Evolutionary conservation across 805 yeast species (phyloP), one percentile per base, ranked within the genome.

Genomic region (Helenozyma baotianmanensis): DNA sequence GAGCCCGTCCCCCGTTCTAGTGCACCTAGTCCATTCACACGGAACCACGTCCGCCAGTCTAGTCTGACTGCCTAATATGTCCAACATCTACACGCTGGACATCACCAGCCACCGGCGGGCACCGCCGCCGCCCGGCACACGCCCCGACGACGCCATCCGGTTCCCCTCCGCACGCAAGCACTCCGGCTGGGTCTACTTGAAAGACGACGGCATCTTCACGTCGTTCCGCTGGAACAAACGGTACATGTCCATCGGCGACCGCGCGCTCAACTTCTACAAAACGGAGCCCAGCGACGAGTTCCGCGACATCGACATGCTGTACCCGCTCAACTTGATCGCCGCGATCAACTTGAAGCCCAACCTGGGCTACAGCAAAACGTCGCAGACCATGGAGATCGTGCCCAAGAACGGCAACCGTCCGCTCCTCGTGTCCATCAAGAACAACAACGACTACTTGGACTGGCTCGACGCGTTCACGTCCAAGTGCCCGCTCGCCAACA

Each of bases 191-290:
- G 89, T 87, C 14, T 83, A 84, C 34, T 79, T 87, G 38, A 89
- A 86, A 56, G 97, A 90, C 48, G 97, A 90, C 48, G 96, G 97
- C 10, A 52, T 67, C 18, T 64, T 90, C 42, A 75, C 86, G 43
- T 76, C 88, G 5, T 88, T 89, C 55, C 68, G 95, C 46, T 90
- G 98, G 98, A 88, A 89, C 38, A 88, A 88, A 53, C 75, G 92
- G 48, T 90, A 69, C 57, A 65, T 90, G 63, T 82, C 85, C 5
- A 65, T 90, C 30, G 76, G 77, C 46, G 96, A 88, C 43, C 72
- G 82, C 25, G 74, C 80, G 27, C 60, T 90, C 36, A 82, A 80
- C 35, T 76, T 90, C 43, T 84, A 80, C 63, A 86, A 83, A 50
- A 72, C 64, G 33, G 96, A 86, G 39, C 65, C 65, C 11, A 30